Base-by-base conservation (phyloP, 2,329 filamentous ascomycete genomes). In the Cytospora schulzeri region DNA sequence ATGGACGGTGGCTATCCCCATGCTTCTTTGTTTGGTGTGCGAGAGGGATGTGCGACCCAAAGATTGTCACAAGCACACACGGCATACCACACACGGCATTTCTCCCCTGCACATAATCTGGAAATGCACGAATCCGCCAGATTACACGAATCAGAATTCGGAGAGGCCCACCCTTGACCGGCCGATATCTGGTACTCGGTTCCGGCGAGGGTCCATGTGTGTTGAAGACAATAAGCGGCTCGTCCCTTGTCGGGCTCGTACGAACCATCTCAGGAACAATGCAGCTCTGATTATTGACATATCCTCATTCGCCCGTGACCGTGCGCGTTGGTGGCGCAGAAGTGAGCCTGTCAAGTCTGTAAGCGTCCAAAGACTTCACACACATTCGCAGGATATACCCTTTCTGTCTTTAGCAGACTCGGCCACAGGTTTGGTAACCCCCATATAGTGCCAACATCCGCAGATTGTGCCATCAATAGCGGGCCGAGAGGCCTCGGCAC, bases 401-500 rank as follows among this genome's bases (percentile, higher is more conserved):
- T 48, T 22, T 22, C 12, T 41, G 38, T 41, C 38, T n/a, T n/a
- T 41, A 41, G 38, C 38, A 41, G 19, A 5, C 38, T 41, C 38
- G 38, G 12, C 38, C 6, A 41, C 6, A 41, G 19, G 15, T n/a
- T 41, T 3, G 35, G 8, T 7, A 41, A 41, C 5, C 15, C 38
- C 15, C 5, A 14, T 12, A 24, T 22, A 48, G n/a, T 14, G n/a
- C 45, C 45, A 48, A 48, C 17, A 56, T 35, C 53, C n/a, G 51
- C 29, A 59, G 24, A 60, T 50, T 33, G 28, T 48, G 62, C 41
- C 56, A 55, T 62, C 58, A 31, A 62, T 50, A 59, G 65, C 65
- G 65, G 62, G 62, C 62, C 65, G 65, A 65, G 52, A 53, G 57
- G 50, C 58, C 65, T 65, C 62, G 62, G 58, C 60, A 60, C n/a